Base-by-base conservation (phyloP, 306 rosid species). In the Astragalus glycyphyllos region DNA sequence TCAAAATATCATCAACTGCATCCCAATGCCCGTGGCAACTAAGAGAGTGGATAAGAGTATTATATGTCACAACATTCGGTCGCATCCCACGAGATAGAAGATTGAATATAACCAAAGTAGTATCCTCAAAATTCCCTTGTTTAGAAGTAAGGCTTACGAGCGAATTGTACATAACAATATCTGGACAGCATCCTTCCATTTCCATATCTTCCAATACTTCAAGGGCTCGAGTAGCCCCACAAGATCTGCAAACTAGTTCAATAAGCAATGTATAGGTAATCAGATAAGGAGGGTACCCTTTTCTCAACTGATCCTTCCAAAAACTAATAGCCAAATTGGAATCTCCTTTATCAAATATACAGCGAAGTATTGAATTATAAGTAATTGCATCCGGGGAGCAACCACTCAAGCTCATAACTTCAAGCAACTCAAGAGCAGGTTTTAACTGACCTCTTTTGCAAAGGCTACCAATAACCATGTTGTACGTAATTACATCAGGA, bases 321-420 rank as follows among this genome's bases (percentile, higher is more conserved):
- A 90, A 88, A 58, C 63, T 75, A 69, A 93, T 67, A 8, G 98
- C 98, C 72, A 82, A 84, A 31, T 84, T 78, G 29, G 61, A 82
- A 61, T 81, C 71, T 58, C 92, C 84, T 37, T 51, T 55, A 20
- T 79, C 83, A 83, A 79, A 93, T 84, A 88, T 75, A 73, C 76
- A 32, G 34, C 96, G 89, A 54, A 93, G 69, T 68, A 93, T 85
- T 35, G 94, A 75, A 75, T 93, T 93, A 47, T 90, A 93, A 1
- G 97, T 88, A 68, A 86, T 81, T 32, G 77, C 92, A 76, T 93
- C 90, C 0, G 98, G 97, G 58, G 91, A 81, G 87, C 96, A 92
- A 54, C 98, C 98, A 78, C 94, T 85, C 66, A 81, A 67, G 79
- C 90, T 86, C 98, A 93, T 88, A 44, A 86, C 85, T 29, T 86